Base-by-base conservation (phyloP, 768 basidiomycete genomes). In the Suillus spraguei region DNA sequence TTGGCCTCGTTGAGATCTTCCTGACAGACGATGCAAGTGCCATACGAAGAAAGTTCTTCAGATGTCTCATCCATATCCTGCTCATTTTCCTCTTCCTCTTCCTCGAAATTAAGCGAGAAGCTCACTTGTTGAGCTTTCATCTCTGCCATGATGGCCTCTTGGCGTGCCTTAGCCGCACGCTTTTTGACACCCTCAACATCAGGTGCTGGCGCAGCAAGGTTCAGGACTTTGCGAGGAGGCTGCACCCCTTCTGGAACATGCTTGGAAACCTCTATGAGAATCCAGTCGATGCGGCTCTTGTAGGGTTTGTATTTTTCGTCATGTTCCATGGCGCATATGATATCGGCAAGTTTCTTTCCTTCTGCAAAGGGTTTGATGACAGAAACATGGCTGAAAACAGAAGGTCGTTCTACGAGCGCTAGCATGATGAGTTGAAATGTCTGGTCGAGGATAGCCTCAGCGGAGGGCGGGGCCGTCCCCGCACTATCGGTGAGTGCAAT, bases 21-120 rank as follows among this genome's bases (percentile, higher is more conserved):
- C 72, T 99, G 97, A 68, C 97, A 99, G 11, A 99, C 95, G 65
- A 99, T 99, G 72, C 97, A 99, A n/a, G 90, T 91, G 3, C 97
- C 97, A 64, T 88, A 90, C 14, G 89, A 89, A 3, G 83, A 72
- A 24, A 81, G 71, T 54, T 81, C 79, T 20, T 82, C 82, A 1
- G 75, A 78, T 9, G 82, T 77, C 42, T 79, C 79, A 5, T 77
- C 79, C 69, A 77, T 71, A 10, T 83, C 83, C 39, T 80, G 80
- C 70, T 83, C 85, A 7, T 85, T 83, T 2, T 85, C 85, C 6
- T 92, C 92, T 7, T 89, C 89, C 7, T 86, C 89, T 59, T 92
- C 90, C 55, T 88, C 88, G 63, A 92, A 89, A 67, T 89, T 91
- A 71, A 86, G 83, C 3, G 92, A 87, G 73, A 96, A 94, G 67